Evolutionary conservation across 441 rosid genomes (phyloP), one percentile per base, ranked within the genome.

Genomic region (Arabidopsis hybrid): DNA sequence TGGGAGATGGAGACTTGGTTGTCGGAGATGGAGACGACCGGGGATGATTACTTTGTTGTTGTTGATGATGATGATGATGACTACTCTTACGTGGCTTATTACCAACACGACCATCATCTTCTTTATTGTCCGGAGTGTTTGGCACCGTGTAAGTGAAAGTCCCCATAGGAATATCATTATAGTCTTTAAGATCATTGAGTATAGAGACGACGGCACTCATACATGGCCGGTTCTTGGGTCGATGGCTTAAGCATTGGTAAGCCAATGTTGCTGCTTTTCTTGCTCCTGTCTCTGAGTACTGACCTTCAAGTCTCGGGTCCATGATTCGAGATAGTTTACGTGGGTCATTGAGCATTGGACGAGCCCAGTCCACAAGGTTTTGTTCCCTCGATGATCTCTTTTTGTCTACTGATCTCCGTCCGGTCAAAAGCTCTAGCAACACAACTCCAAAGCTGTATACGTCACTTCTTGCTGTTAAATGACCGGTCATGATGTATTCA

Each of bases 401-500:
- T 58, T 84, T 89, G 77, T 89, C 93, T 12, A 89, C 81, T 0
- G 93, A 85, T 69, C 83, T 84, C 16, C 87, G 57, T 3, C 91
- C 93, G 0, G 93, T 80, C 16, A 89, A 34, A 32, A 89, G 85
- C 71, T 89, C 93, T 3, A 89, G 34, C 0, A 89, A 73, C 0
- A 89, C 91, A 0, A 89, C 93, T 8, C 91, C 91, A 10, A 87
- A 89, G 39, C 93, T 88, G 39, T 89, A 89, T 0, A 89, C 83
- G 49, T 89, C 93, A 35, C 93, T 89, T 80, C 72, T 76, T 0
- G 93, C 83, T 0, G 91, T 89, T 60, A 89, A 67, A 66, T 89
- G 93, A 76, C 92, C 92, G 3, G 93, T 88, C 91, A 88, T 85
- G 64, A 88, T 78, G 78, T 88, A 88, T 70, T 88, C 93, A 1